A percentile compares a stretch with the other conserved stretches of the same genome.
Evolutionary conservation across 371 early-diverging fungal genomes (phyloP).

Genomic region (Phascolomyces articulosus): DNA sequence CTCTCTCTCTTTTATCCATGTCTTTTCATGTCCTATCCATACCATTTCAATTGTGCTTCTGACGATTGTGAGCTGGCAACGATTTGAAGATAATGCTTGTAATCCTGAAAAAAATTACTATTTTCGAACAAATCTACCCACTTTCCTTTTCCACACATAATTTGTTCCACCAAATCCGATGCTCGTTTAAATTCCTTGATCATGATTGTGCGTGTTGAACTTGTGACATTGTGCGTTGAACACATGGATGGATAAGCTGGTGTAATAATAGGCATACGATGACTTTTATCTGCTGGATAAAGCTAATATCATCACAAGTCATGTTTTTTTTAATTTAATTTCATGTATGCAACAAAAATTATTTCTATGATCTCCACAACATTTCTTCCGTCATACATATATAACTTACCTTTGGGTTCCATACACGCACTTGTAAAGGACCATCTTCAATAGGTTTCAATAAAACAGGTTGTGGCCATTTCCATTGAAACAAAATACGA

Average conservation of each 20-base stretch:
- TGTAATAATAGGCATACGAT: constrained; percentile 99
- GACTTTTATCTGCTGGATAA: constrained; percentile 88
- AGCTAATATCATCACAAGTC: constrained; percentile 56
- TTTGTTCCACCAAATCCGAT: constrained; percentile 68
- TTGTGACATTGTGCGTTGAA: constrained; percentile 98
- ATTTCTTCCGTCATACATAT: not conserved
- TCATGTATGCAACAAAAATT: not conserved
- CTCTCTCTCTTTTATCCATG: too few species aligned
- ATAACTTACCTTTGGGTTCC: constrained; percentile 90
- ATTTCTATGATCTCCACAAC: too few species aligned
- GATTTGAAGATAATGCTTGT: constrained; percentile 93
- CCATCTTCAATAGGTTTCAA: constrained; percentile 94
- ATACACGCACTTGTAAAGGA: constrained; percentile 91
- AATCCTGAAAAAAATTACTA: constrained; percentile 89
- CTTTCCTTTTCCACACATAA: constrained; percentile 66
- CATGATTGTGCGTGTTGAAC: constrained; percentile 88
- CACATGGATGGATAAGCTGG: constrained; percentile 99
- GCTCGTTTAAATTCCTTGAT: constrained; percentile 85
- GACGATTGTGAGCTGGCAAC: constrained; percentile 76
- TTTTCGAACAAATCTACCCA: constrained; percentile 80
- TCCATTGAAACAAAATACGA: constrained; percentile 89
- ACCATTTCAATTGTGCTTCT: constrained; percentile 79
- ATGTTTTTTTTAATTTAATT: not conserved
- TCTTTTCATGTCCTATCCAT: not conserved
- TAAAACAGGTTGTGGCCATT: constrained; percentile 98